These are phyloP conservation scores for Epichloe coenophiala DNA, from an alignment of 2,329 filamentous ascomycete species.

Conservation along the genomic window DNA sequence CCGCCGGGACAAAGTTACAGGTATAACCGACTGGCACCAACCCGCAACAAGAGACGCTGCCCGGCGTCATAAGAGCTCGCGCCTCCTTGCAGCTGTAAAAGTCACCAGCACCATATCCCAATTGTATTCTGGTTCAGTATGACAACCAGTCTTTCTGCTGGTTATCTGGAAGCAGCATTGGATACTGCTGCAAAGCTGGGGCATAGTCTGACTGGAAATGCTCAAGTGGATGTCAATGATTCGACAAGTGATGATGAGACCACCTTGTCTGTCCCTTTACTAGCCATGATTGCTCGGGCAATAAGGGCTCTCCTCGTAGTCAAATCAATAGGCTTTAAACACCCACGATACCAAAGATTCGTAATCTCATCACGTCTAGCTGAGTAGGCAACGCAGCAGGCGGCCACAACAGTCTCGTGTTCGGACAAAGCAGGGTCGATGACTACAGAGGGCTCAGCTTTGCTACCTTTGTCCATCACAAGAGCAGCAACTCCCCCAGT, in stretches of 20 bases:
- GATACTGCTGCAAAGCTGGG: background rate
- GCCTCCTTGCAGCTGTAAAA: no score
- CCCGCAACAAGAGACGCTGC: no score
- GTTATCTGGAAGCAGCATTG: background rate
- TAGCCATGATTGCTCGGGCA: slow-evolving; percentile 27
- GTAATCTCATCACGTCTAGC: slow-evolving; percentile 81
- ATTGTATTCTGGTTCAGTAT: background rate
- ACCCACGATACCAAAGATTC: slow-evolving; percentile 85
- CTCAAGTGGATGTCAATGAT: slow-evolving; percentile 11
- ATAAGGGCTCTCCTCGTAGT: slow-evolving; percentile 21
- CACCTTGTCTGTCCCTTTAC: slow-evolving; percentile 22
- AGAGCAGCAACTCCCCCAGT: slow-evolving; percentile 86
- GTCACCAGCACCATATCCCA: no score
- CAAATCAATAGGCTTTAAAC: slow-evolving; percentile 28
- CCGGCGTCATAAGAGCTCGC: no score
- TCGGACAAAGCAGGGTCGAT: slow-evolving; percentile 76
- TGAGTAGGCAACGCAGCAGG: slow-evolving; percentile 83
- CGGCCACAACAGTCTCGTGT: slow-evolving; percentile 62
- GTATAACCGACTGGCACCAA: no score
- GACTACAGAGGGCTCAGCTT: slow-evolving; percentile 36
- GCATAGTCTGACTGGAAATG: background rate
- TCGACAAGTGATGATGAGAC: slow-evolving; percentile 23
- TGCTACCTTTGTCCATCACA: slow-evolving; percentile 30
- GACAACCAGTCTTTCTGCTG: background rate
- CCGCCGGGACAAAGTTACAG: no score